Conservation (phyloP, 176 grass and related monocot genomes). For the Zoysia japonica region DNA sequence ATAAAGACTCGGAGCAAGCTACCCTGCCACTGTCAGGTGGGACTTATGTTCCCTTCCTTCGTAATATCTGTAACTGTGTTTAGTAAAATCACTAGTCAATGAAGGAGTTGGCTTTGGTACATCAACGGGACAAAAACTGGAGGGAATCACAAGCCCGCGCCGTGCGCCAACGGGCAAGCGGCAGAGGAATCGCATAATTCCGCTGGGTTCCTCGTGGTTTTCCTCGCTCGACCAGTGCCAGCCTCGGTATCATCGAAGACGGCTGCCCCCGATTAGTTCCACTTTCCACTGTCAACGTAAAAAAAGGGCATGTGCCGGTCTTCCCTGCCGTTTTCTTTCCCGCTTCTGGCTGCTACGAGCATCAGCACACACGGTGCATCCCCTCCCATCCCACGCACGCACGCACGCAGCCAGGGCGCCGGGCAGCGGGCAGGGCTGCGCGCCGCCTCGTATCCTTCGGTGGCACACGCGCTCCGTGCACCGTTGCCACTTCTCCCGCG, state of each 20-base stretch:
- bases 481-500: not conserved
- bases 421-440: too few species aligned
- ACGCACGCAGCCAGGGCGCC: too few species aligned
- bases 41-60: too few species aligned
- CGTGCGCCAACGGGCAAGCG: not conserved
- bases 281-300: not conserved
- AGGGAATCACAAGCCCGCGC: not conserved
- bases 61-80: too few species aligned
- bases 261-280: not conserved
- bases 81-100: not conserved
- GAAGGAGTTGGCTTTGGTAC: not conserved
- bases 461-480: not conserved
- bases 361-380: not conserved
- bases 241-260: constrained; percentile 40
- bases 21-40: not conserved
- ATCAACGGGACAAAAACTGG: not conserved
- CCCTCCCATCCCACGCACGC: not conserved
- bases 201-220: not conserved
- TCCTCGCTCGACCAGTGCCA: not conserved
- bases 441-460: not conserved
- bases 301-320: constrained; percentile 1
- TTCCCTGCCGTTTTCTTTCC: not conserved
- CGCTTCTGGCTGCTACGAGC: not conserved
- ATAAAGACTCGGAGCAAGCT: constrained; percentile 20
- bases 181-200: not conserved